Percentiles rank a stretch among this genome's conserved stretches.
phyloP scores from a whole-genome alignment of 2,329 filamentous ascomycete genomes.

The Aspergillus hiratsukae region DNA sequence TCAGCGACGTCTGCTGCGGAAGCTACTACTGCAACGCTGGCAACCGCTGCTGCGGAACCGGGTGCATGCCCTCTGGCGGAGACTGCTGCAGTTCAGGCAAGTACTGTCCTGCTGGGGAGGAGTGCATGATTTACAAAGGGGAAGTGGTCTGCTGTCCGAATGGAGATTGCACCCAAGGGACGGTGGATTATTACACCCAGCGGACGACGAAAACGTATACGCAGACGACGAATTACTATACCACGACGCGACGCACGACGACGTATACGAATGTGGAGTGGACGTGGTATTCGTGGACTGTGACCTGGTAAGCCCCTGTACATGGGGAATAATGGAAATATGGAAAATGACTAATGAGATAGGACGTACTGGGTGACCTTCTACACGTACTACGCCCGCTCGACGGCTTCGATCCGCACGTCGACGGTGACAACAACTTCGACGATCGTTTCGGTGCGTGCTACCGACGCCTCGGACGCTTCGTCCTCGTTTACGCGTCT shows the following conservation, averaged over 20 bases:
- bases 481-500: neutral
- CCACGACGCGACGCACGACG: neutral
- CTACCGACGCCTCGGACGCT: neutral
- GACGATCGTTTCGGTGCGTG: neutral
- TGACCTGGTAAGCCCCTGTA: neutral
- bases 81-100: neutral
- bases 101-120: neutral
- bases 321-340: no score
- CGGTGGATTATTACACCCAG: neutral
- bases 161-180: neutral
- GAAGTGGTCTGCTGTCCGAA: neutral
- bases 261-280: neutral
- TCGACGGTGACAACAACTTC: neutral
- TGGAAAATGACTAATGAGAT: neutral
- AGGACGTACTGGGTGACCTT: neutral
- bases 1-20: neutral
- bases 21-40: neutral
- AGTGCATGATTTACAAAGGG: neutral
- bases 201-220: neutral
- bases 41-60: neutral
- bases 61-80: neutral
- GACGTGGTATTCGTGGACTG: neutral
- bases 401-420: neutral
- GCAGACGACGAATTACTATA: neutral
- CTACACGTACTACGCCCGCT: neutral